Evolutionary conservation across 192 early-diverging fungal species (phyloP).

Genomic region (Coemansia sp.): DNA sequence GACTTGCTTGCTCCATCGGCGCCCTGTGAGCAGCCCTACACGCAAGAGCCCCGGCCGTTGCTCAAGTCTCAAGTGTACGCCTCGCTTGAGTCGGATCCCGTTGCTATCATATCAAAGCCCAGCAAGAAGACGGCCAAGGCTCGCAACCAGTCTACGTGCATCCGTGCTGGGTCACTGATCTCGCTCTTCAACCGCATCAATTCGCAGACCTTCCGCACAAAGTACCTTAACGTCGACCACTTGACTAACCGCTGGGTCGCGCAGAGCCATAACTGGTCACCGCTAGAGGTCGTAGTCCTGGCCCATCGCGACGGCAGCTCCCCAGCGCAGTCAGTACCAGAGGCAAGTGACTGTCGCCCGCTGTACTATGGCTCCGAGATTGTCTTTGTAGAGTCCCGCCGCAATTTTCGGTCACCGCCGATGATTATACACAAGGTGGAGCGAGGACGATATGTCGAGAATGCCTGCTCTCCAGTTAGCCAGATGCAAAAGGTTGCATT

Average conservation of each 20-base stretch:
- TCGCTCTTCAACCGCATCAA: conserved; percentile 91
- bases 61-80: conserved; percentile 56
- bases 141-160: conserved; percentile 74
- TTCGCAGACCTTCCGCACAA: conserved; percentile 88
- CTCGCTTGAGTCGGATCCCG: conserved; percentile 70
- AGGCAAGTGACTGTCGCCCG: conserved; percentile 10
- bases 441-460: conserved; percentile 66
- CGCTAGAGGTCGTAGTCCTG: conserved; percentile 45
- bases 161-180: conserved; percentile 73
- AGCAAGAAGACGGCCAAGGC: conserved; percentile 89
- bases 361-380: conserved; percentile 75
- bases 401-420: conserved; percentile 66
- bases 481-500: conserved; percentile 88
- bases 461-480: conserved; percentile 70
- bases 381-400: conserved; percentile 65
- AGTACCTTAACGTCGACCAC: conserved; percentile 73
- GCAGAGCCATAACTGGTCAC: conserved; percentile 59
- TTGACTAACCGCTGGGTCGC: conserved; percentile 49
- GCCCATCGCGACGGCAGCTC: conserved; percentile 6
- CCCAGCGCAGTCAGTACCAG: not conserved
- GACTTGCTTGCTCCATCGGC: conserved; percentile 57
- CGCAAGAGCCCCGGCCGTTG: conserved; percentile 21
- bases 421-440: conserved; percentile 82
- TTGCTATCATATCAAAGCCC: conserved; percentile 91
- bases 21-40: conserved; percentile 12